Conservation (phyloP, 495 filamentous ascomycete genomes). For the Neurospora intermedia region DNA sequence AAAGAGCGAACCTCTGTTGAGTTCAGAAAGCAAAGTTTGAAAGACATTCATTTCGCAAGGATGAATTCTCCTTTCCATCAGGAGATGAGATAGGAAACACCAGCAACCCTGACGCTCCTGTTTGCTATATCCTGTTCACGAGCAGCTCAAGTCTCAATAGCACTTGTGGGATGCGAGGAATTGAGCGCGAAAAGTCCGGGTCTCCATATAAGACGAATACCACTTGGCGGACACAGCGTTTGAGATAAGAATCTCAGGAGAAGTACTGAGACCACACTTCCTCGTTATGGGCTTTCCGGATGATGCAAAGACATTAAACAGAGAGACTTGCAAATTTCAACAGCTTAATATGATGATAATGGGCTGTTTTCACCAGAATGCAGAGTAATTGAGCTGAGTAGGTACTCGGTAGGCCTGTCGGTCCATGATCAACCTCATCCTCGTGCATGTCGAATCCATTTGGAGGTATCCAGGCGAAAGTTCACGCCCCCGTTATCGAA, state of each 20-base stretch:
- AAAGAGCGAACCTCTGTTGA: not conserved
- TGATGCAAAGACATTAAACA: not conserved
- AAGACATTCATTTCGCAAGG: not conserved
- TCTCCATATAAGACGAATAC: not conserved
- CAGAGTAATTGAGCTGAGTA: not conserved
- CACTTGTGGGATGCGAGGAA: not conserved
- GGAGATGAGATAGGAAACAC: not conserved
- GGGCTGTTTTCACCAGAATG: not conserved
- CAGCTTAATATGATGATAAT: not conserved
- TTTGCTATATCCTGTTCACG: not conserved
- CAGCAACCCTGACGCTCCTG: too few relatives aligned
- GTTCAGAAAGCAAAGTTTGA: not conserved
- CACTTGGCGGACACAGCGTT: not conserved
- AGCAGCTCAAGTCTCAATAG: not conserved
- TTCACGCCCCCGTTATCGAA: not conserved
- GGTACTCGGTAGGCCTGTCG: not conserved
- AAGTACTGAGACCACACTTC: not conserved
- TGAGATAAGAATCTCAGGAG: not conserved
- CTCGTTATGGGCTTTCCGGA: too few relatives aligned
- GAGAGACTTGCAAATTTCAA: not conserved
- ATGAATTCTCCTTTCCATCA: not conserved
- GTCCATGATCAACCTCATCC: not conserved
- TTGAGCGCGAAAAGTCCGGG: not conserved
- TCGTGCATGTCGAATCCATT: not conserved
- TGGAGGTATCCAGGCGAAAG: not conserved